Evolutionary conservation across 2,329 filamentous ascomycete species (phyloP).

Genomic region (Venturia carpophila): DNA sequence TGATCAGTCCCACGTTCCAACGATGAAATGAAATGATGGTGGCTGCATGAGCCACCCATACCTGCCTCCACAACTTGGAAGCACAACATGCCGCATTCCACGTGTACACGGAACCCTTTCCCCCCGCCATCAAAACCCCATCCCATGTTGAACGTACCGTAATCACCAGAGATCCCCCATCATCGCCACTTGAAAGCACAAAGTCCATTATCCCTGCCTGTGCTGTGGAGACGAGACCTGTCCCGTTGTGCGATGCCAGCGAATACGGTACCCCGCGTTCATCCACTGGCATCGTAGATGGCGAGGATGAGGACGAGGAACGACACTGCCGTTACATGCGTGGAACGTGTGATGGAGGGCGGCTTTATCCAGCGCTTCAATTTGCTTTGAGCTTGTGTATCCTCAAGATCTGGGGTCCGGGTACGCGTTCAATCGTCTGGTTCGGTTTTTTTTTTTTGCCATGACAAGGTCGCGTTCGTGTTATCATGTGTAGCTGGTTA

Average conservation of each 20-base stretch:
- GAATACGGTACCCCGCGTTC: not conserved
- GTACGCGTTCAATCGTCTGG: too few species aligned
- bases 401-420: too few species aligned
- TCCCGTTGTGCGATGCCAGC: conserved; percentile 1
- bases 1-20: too few species aligned
- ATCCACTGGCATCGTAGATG: not conserved
- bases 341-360: not conserved
- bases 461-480: too few species aligned
- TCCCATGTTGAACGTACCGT: too few species aligned
- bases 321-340: not conserved
- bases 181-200: not conserved
- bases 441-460: too few species aligned
- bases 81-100: conserved; percentile 7
- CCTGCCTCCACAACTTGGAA: too few species aligned
- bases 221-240: not conserved
- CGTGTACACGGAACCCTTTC: not conserved
- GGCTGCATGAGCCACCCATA: too few species aligned
- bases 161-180: not conserved
- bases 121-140: not conserved
- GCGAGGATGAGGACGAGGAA: not conserved
- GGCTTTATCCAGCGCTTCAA: not conserved
- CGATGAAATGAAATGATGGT: too few species aligned
- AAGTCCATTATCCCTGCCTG: not conserved
- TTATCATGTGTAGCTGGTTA: too few species aligned
- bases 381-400: not conserved